Evolutionary conservation across 116 monocot genomes (phyloP), one percentile per base, ranked within the genome.

Genomic region (Zostera marina): DNA sequence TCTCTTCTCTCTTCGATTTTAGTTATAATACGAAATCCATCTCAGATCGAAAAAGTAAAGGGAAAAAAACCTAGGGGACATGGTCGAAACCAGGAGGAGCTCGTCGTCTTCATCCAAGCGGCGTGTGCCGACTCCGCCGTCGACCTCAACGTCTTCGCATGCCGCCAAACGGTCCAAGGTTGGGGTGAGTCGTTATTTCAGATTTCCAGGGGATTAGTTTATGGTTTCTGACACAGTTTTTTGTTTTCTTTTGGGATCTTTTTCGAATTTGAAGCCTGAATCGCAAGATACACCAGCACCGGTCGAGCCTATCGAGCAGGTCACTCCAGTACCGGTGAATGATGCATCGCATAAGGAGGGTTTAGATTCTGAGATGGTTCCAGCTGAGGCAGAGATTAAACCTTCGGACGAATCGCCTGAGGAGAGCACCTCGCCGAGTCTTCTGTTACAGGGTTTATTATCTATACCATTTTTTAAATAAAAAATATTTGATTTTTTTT

Each of bases 51-150:
- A 39, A 5, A 26, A 5, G 47, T 4, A 4, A 15, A 47, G 40
- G 38, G 24, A 3, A 25, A 25, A 32, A 48, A 47, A 16, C 2
- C 12, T 9, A 38, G 47, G 16, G 39, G 48, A 19, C 21, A 79
- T 79, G 79, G 79, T 79, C 20, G 75, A 75, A 52, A 79, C 79
- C 4, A 59, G 79, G 75, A 54, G 79, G 65, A 79, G 75, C 53
- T 74, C 58, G 58, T 61, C 61, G n/a, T 47, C 47, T 0, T 62
- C 73, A 9, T 62, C 73, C 10, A 74, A 74, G 61, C 67, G 71
- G 12, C 58, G 60, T 15, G 41, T 45, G 48, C 41, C 60, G 3
- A 11, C 61, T 1, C 24, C 67, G 9, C 39, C 66, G 19, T 13
- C 76, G 39, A 3, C 58, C 1, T 41, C 57, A 17, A 11, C 68